Conservation (phyloP, 192 early-diverging fungal species). For the Podila epigama region DNA sequence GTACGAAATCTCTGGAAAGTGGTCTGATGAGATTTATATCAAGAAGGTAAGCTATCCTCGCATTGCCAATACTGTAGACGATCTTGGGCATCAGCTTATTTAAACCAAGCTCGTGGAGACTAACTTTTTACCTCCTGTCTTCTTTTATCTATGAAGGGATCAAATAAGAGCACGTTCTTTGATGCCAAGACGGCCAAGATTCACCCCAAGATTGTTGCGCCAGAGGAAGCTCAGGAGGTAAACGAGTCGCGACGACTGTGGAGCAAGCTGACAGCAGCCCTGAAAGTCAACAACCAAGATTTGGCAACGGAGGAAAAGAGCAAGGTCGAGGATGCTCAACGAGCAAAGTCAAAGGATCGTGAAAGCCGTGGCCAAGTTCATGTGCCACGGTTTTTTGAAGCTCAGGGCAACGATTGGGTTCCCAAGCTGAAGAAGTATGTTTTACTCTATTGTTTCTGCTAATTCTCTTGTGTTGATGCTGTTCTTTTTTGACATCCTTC, state of each 20-base stretch:
- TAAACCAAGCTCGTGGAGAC: too few relatives aligned
- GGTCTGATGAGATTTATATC: conserved; percentile 78
- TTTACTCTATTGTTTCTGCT: not conserved
- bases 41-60: conserved; percentile 42
- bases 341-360: conserved; percentile 60
- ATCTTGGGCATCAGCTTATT: not conserved
- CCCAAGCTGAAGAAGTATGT: conserved; percentile 55
- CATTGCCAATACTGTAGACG: not conserved
- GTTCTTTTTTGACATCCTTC: too few relatives aligned
- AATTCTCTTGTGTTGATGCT: not conserved
- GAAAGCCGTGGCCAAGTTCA: conserved; percentile 62
- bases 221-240: conserved; percentile 73
- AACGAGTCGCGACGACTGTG: conserved; percentile 87
- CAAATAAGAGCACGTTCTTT: conserved; percentile 70
- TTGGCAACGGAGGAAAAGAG: conserved; percentile 74
- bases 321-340: conserved; percentile 78
- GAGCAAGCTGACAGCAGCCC: conserved; percentile 76
- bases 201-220: conserved; percentile 73
- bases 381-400: conserved; percentile 70
- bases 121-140: conserved; percentile 8
- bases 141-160: conserved; percentile 26
- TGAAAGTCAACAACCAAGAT: conserved; percentile 69
- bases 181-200: conserved; percentile 73
- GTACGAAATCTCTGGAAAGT: conserved; percentile 88
- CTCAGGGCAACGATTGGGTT: conserved; percentile 41